Conservation (phyloP, 169 alveolate species). For the Cryptosporidium xiaoi region DNA sequence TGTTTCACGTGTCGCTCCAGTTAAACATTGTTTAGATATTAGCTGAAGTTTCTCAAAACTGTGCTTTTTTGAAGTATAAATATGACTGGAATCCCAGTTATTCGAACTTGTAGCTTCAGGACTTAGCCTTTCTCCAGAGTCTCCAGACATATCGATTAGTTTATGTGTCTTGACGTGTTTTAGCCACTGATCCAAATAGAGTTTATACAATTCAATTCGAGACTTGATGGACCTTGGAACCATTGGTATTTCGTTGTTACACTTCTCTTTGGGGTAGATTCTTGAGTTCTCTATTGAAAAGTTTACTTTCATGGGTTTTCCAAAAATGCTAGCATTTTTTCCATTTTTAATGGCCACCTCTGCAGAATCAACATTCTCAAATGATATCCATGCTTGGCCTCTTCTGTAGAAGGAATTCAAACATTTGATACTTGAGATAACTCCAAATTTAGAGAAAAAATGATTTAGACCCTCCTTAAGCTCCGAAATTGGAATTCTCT, state of each 20-base stretch:
- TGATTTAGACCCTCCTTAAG: slow-evolving; percentile 4
- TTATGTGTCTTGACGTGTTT: slow-evolving; percentile 11
- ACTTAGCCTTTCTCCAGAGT: neutral
- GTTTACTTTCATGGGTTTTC: slow-evolving; percentile 13
- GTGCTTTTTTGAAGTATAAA: neutral
- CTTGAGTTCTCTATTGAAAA: slow-evolving; percentile 13
- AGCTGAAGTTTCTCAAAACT: neutral
- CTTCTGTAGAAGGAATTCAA: slow-evolving; percentile 47
- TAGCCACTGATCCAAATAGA: slow-evolving; percentile 50
- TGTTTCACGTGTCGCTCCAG: neutral
- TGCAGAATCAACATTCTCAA: slow-evolving; percentile 24
- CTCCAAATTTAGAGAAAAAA: slow-evolving; percentile 36
- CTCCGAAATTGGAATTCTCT: neutral
- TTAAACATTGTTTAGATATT: neutral
- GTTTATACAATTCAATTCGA: slow-evolving; percentile 26
- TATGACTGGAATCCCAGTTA: neutral
- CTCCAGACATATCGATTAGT: neutral
- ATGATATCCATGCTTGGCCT: slow-evolving; percentile 73
- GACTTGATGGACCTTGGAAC: slow-evolving; percentile 16
- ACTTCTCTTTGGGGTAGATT: neutral
- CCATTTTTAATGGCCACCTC: slow-evolving; percentile 31
- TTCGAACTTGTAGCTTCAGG: no score
- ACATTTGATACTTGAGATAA: slow-evolving; percentile 26
- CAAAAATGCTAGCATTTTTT: slow-evolving; percentile 2
- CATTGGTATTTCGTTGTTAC: neutral